Base-by-base conservation (phyloP, 257 asterid genomes). In the Nicotiana sylvestris region DNA sequence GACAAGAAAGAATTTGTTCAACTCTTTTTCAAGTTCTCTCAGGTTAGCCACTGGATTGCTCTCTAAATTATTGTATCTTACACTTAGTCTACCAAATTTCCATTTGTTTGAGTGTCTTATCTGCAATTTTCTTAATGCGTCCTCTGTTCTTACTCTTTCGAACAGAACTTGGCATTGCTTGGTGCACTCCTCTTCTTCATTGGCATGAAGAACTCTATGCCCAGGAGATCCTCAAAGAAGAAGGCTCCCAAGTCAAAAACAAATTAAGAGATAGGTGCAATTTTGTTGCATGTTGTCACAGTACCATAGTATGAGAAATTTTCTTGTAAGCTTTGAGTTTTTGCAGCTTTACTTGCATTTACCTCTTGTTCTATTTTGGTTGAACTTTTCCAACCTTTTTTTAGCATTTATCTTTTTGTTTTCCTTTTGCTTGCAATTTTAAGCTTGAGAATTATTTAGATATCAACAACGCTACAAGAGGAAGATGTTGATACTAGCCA, bases 171-270 rank as follows among this genome's bases (percentile, higher is more conserved):
- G 92, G 96, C 98, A 12, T 78, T 96, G 87, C 87, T 92, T 2
- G 98, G 99, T 27, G 98, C 96, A 25, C 86, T 96, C 64, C 89
- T 94, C 83, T 94, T 94, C 86, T 96, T 89, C 86, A 88, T 94
- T 4, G 98, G 99, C 82, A 92, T 96, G 99, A 93, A 92, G 90
- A 93, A 92, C 87, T 91, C 99, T 10, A 87, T 90, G 85, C 92
- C 94, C 60, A 87, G 90, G 88, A 94, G 98, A 87, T 85, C 97
- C 9, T 74, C 85, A 9, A 96, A 91, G 96, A 94, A 91, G 95
- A 93, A 86, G 94, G 87, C 88, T 61, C 83, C 86, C 57, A 96
- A 96, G 86, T 64, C 98, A 21, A 94, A 96, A 85, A 91, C 96
- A 78, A 84, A 85, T 81, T 96, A 88, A 89, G 88, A 85, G 39